Evolutionary conservation across 2,329 filamentous ascomycete genomes (phyloP), one percentile per base, ranked within the genome.

Genomic region (Cadophora malorum): DNA sequence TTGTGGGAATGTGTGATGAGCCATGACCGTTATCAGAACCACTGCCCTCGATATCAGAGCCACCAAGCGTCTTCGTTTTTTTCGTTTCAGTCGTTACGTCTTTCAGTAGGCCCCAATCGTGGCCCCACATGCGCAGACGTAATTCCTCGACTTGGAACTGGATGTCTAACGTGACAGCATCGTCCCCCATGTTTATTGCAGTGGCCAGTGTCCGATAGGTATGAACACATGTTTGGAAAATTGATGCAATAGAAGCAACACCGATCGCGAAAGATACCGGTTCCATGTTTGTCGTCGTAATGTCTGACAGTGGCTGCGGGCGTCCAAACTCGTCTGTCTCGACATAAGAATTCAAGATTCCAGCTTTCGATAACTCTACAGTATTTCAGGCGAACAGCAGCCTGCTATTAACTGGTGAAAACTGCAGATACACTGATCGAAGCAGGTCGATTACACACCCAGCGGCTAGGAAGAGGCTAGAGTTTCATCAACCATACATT

Each of bases 211-310:
- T 53, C 5, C 50, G 50, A 9, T 53, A 53, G 50, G 23, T 21
- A 16, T 53, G 50, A 53, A 53, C 25, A 7, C 50, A 53, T 16
- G 50, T 53, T 14, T 53, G 50, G 16, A 53, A 53, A 16, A 53
- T 10, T 1, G 50, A 53, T 10, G 50, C 50, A 28, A 53, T 53
- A 28, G 50, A 53, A 4, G 50, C 50, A 16, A 53, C 23, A 3
- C 50, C 50, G 25, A 53, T 53, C 16, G 50, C 50, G 12, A 53
- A 53, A 28, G 50, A 53, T 4, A 53, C 23, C 4, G 50, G 50
- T 23, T 53, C 50, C 50, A 53, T 53, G 10, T 28, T 28, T 53
- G 4, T 25, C 5, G 28, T 53, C 25, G 23, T 19, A 10, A 53
- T 53, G 49, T 8, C 28, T 23, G 12, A 21, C 10, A 12, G 8